Evolutionary conservation across 2,329 filamentous ascomycete species (phyloP).

Genomic region (Epichloe scottii): DNA sequence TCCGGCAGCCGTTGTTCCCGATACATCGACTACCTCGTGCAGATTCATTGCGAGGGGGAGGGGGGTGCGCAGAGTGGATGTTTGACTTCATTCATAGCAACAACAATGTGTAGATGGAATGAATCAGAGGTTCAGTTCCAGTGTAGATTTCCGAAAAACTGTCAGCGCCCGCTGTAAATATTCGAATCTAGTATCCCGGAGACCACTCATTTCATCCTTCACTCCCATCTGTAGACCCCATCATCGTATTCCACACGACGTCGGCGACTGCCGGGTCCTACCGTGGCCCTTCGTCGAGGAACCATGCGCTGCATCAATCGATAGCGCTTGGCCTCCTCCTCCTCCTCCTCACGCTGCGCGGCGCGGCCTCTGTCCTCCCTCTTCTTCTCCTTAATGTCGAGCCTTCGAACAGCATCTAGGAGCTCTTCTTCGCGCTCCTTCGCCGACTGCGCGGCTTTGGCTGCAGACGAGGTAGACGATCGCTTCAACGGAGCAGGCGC

Average conservation of each 20-base stretch:
- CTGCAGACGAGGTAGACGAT: slow-evolving; percentile 12
- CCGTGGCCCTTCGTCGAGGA: slow-evolving; percentile 23
- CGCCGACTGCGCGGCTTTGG: slow-evolving; percentile 10
- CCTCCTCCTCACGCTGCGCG: slow-evolving; percentile 18
- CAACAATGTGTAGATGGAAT: too few relatives aligned
- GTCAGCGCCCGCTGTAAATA: too few relatives aligned
- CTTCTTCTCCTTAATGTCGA: slow-evolving; percentile 20
- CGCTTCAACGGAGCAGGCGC: slow-evolving; percentile 11
- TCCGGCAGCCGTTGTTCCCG: too few relatives aligned
- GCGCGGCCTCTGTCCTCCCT: slow-evolving; percentile 14
- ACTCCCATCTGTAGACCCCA: slow-evolving; percentile 28
- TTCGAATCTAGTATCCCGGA: too few relatives aligned
- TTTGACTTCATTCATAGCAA: too few relatives aligned
- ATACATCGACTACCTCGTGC: too few relatives aligned
- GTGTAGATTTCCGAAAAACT: too few relatives aligned
- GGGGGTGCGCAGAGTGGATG: too few relatives aligned
- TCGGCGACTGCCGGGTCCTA: slow-evolving; percentile 24
- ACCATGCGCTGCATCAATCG: slow-evolving; percentile 29
- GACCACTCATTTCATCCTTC: slow-evolving; percentile 7
- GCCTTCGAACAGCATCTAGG: slow-evolving; percentile 18
- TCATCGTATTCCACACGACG: slow-evolving; percentile 25
- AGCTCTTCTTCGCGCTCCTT: slow-evolving; percentile 20
- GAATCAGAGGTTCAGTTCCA: neutral
- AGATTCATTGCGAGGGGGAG: too few relatives aligned
- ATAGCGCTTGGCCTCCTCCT: slow-evolving; percentile 26